Evolutionary conservation across 2,329 filamentous ascomycete species (phyloP), one percentile per base, ranked within the genome.

Genomic region (Microcyclosporella mali): DNA sequence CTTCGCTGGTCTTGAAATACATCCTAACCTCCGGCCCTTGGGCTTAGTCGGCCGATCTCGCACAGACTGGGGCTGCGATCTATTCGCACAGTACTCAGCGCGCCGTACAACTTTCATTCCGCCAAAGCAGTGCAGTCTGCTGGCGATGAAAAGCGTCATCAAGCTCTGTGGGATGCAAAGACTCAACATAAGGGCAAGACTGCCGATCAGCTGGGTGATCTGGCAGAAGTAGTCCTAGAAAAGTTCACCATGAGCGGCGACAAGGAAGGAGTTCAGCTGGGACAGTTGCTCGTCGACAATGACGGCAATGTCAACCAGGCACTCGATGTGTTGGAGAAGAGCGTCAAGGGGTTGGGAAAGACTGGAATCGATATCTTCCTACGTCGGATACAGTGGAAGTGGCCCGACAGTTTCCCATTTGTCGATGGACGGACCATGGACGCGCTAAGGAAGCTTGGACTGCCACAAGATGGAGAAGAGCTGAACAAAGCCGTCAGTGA

Each of bases 131-230:
- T 70, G 16, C 50, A 57, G 16, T 56, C 63, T 12, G 66, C 64
- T 2, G 67, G 66, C 0, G 50, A 56, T 1, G 61, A 70, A 39
- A 65, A 62, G 34, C 52, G 61, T 3, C 58, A 58, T 25, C 50
- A 70, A 55, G 66, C 68, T 2, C 49, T 72, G 29, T 60, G 61
- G 46, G 64, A 67, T 41, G 68, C 70, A 27, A 49, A 59, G 21
- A 71, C 67, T 6, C 68, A 71, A 55, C 68, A 72, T 46, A 67
- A 69, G 42, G 67, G 66, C 47, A 71, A 71, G 57, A 71, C 67
- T 1, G 68, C 68, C 0, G 57, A 61, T 7, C 64, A 71, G 43
- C 57, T 71, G 4, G 59, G 58, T 3, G 21, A 52, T 7, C 41
- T 66, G 4, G 63, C 62, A 1, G 58, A 65, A 17, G 56, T 58